Conservation (phyloP, 139 green algal species). For the Picochlorum sp. region DNA sequence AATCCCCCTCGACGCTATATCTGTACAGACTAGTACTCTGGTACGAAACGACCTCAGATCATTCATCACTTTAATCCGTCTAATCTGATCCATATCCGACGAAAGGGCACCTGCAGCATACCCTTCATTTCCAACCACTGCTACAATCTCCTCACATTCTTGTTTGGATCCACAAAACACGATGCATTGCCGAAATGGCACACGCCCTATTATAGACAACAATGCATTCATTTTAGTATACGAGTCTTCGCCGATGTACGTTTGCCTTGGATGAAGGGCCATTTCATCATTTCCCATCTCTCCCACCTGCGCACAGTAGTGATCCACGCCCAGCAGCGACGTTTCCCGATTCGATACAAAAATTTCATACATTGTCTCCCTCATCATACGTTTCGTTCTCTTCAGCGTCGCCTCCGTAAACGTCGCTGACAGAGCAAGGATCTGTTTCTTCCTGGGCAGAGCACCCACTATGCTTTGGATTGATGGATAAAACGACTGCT, state of each 20-base stretch:
- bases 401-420: constrained; percentile 40
- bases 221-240: constrained; percentile 31
- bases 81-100: constrained; percentile 36
- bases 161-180: constrained; percentile 66
- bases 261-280: neutral
- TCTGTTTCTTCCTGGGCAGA: constrained; percentile 21
- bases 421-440: constrained; percentile 65
- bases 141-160: constrained; percentile 43
- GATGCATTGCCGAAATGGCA: constrained; percentile 60
- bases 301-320: constrained; percentile 47
- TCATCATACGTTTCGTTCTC: constrained; percentile 37
- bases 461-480: constrained; percentile 4
- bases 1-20: constrained; percentile 66
- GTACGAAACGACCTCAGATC: constrained; percentile 43
- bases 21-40: constrained; percentile 63
- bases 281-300: neutral
- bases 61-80: constrained; percentile 44
- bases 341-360: constrained; percentile 38
- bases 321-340: constrained; percentile 43
- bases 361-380: constrained; percentile 25
- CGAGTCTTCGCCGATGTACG: neutral
- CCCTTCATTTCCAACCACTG: constrained; percentile 33
- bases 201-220: constrained; percentile 11
- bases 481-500: constrained; percentile 21
- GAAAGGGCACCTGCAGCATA: constrained; percentile 53